phyloP scores from a whole-genome alignment of 1,139 yeast species.

The Saccharomyces hybrid region DNA sequence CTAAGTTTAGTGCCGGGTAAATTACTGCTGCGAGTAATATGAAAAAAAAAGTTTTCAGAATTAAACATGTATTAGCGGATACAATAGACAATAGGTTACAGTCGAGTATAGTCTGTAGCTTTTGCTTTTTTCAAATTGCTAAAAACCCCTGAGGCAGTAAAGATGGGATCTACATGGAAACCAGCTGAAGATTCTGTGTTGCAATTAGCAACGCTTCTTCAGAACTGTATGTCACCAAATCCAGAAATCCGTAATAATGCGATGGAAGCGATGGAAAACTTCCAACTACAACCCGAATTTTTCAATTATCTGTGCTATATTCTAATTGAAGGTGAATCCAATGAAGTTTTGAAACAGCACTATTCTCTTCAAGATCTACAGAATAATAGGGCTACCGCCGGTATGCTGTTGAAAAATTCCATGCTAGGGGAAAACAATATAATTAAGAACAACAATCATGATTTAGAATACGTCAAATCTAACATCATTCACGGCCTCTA shows the following conservation, averaged over 20 bases:
- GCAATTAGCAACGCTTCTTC: conserved; percentile 56
- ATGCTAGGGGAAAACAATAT: conserved; percentile 37
- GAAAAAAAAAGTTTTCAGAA: neutral
- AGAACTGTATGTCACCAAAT: conserved; percentile 58
- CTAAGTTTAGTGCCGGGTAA: neutral
- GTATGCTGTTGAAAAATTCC: conserved; percentile 72
- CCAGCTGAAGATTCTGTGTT: conserved; percentile 55
- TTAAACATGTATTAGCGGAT: neutral
- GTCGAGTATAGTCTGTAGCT: neutral
- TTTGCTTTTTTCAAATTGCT: neutral
- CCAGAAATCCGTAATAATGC: conserved; percentile 49
- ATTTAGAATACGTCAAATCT: conserved; percentile 46
- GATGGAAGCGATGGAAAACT: conserved; percentile 60
- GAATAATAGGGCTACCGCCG: conserved; percentile 82
- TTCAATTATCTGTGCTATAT: conserved; percentile 71
- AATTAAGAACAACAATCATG: conserved; percentile 14
- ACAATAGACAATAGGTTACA: neutral
- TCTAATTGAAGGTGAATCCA: conserved; percentile 46
- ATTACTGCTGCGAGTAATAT: neutral
- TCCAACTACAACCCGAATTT: conserved; percentile 63
- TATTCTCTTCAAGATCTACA: conserved; percentile 20
- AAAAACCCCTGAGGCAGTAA: neutral
- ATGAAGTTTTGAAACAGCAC: conserved; percentile 33
- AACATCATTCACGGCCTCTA: conserved; percentile 62
- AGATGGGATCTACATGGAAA: conserved; percentile 40